A percentile compares a stretch with the other conserved stretches of the same genome.
These are phyloP conservation scores for Adansonia rubrostipa DNA, from an alignment of 441 rosid genomes.

Conservation along the genomic window DNA sequence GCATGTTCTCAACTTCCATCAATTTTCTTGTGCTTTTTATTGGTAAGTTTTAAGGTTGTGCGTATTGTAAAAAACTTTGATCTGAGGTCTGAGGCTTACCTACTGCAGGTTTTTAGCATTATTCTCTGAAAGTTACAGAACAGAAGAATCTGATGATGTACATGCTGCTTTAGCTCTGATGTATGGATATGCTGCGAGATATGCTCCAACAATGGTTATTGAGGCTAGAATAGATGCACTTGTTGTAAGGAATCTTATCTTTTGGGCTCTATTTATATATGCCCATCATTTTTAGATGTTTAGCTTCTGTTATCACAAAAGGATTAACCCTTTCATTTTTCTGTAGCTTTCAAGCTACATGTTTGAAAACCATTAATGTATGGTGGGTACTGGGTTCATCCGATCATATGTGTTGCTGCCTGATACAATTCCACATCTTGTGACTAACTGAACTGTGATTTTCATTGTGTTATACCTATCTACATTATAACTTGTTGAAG, in stretches of 20 bases:
- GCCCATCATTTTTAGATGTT: slow-evolving; percentile 13
- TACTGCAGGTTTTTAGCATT: slow-evolving; percentile 80
- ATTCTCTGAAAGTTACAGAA: slow-evolving; percentile 80
- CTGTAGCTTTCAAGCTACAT: slow-evolving; percentile 19
- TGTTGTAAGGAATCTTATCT: slow-evolving; percentile 63
- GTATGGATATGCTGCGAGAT: slow-evolving; percentile 99
- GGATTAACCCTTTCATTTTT: slow-evolving; percentile 9
- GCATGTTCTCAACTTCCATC: background rate
- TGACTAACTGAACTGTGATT: slow-evolving; percentile 6
- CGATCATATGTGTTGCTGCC: background rate
- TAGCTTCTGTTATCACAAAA: slow-evolving; percentile 1
- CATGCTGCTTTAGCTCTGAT: slow-evolving; percentile 99
- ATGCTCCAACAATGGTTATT: slow-evolving; percentile 95
- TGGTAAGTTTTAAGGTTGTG: slow-evolving; percentile 18
- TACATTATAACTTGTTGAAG: slow-evolving; percentile 21
- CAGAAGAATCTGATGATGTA: slow-evolving; percentile 96
- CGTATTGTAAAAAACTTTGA: background rate
- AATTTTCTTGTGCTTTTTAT: background rate
- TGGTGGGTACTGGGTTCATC: slow-evolving; percentile 17
- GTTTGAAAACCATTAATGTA: slow-evolving; percentile 8
- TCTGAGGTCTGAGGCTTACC: slow-evolving; percentile 27
- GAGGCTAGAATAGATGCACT: slow-evolving; percentile 99
- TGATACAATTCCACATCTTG: slow-evolving; percentile 9
- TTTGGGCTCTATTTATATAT: slow-evolving; percentile 17
- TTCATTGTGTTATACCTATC: slow-evolving; percentile 6